phyloP scores from a whole-genome alignment of 2,329 filamentous ascomycete species.

The Spiromastix sp. region DNA sequence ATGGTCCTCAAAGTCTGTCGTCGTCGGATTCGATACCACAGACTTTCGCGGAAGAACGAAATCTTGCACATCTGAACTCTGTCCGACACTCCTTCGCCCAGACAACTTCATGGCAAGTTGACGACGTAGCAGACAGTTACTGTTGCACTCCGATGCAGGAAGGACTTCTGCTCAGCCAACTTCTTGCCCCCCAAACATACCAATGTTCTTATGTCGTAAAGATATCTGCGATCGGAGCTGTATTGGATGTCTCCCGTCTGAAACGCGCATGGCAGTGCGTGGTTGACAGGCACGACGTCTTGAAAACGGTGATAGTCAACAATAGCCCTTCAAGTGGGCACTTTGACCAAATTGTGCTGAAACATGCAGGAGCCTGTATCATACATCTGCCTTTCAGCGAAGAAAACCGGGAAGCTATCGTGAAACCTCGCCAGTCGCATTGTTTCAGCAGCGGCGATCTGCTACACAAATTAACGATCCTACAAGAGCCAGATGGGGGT shows the following conservation, averaged over 20 bases:
- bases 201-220: constrained; percentile 26
- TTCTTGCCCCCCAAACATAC: constrained; percentile 4
- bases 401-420: constrained; percentile 6
- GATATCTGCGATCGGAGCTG: constrained; percentile 16
- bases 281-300: constrained; percentile 21
- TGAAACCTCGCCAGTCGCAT: constrained; percentile 6
- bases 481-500: constrained; percentile 23
- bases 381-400: constrained; percentile 5
- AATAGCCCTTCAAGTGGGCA: not conserved
- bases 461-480: constrained; percentile 28
- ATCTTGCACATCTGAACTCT: too few species aligned
- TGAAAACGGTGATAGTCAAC: constrained; percentile 23
- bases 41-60: too few species aligned
- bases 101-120: too few species aligned
- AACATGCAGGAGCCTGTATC: not conserved
- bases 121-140: constrained; percentile 25
- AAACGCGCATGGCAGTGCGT: constrained; percentile 21
- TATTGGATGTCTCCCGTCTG: constrained; percentile 17
- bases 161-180: constrained; percentile 11
- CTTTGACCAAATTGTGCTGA: constrained; percentile 1
- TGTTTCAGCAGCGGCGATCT: too few species aligned
- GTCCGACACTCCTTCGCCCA: too few species aligned
- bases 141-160: constrained; percentile 23
- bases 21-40: too few species aligned
- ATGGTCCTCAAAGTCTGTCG: too few species aligned